phyloP scores from a whole-genome alignment of 2,329 filamentous ascomycete species.

The Curvularia verruculosa region DNA sequence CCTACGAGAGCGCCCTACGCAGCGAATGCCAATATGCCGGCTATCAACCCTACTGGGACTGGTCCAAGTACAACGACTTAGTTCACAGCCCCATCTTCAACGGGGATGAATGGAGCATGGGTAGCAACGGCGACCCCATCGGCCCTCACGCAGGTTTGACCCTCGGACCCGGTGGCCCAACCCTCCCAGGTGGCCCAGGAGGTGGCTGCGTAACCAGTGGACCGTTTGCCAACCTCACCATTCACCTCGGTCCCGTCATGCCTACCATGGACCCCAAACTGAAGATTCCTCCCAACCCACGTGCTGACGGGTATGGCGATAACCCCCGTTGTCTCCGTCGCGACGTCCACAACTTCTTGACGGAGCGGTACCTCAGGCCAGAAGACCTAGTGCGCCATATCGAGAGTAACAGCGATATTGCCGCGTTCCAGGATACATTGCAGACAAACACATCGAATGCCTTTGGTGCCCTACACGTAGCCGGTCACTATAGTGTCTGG shows the following conservation, averaged over 20 bases:
- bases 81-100: constrained; percentile 61
- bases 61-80: constrained; percentile 56
- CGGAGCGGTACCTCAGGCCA: too few relatives aligned
- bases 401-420: not conserved
- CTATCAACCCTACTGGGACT: constrained; percentile 59
- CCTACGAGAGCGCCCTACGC: constrained; percentile 51
- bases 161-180: constrained; percentile 22
- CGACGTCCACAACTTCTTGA: constrained; percentile 32
- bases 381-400: too few relatives aligned
- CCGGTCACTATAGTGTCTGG: not conserved
- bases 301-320: constrained; percentile 34
- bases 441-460: too few relatives aligned
- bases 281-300: constrained; percentile 42
- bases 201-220: constrained; percentile 63
- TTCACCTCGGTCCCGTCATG: constrained; percentile 57
- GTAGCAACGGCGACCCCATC: constrained; percentile 55
- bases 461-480: not conserved
- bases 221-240: constrained; percentile 55
- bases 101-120: constrained; percentile 56
- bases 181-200: constrained; percentile 57
- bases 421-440: not conserved
- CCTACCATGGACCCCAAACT: constrained; percentile 38
- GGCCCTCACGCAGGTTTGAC: constrained; percentile 19
- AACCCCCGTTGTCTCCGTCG: constrained; percentile 43
- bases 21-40: constrained; percentile 52